Evolutionary conservation across 176 grass and related monocot species (phyloP), one percentile per base, ranked within the genome.

Genomic region (Stipa capillata): DNA sequence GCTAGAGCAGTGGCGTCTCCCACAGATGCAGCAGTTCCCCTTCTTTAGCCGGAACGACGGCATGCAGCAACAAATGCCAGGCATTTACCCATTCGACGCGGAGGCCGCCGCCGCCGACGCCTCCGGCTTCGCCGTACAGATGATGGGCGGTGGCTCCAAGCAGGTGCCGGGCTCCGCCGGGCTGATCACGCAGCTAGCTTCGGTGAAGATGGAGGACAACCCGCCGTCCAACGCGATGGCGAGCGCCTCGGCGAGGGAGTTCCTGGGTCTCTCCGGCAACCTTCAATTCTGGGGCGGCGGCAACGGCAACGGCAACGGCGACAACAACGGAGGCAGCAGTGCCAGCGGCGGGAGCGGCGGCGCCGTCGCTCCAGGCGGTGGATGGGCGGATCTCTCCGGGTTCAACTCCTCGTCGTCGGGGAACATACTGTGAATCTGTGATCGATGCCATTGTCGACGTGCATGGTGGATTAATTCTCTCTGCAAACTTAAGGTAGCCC

Each of bases 121-220:
- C 24, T 73, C 63, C 25, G 84, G 69, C 43, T 82, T 83, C 76
- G 76, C 74, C 34, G 82, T 85, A 7, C 75, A 82, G n/a, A 81
- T 87, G 64, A 43, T 90, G 7, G 69, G 69, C 8, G 63, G 63
- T 2, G 78, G 65, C 34, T 50, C 81, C 39, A 97, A 93, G 42
- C 67, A 20, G 62, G 80, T 76, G 39, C 82, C 93, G 37, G 73
- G 85, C 9, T 85, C 90, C 0, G 62, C 78, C 2, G 83, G 85
- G 1, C 66, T 97, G 55, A 89, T 97, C 81, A 79, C 88, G 18
- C 94, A 94, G 74, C 76, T 93, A 32, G 79, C 91, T 0, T 91
- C 89, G 21, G 84, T 92, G 43, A 97, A 97, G 87, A 88, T 94
- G 94, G 94, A 97, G 79, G 89, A 94, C 52, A 87, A 77, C 43